phyloP scores from a whole-genome alignment of 768 basidiomycete species.

The Lentinula sp. region DNA sequence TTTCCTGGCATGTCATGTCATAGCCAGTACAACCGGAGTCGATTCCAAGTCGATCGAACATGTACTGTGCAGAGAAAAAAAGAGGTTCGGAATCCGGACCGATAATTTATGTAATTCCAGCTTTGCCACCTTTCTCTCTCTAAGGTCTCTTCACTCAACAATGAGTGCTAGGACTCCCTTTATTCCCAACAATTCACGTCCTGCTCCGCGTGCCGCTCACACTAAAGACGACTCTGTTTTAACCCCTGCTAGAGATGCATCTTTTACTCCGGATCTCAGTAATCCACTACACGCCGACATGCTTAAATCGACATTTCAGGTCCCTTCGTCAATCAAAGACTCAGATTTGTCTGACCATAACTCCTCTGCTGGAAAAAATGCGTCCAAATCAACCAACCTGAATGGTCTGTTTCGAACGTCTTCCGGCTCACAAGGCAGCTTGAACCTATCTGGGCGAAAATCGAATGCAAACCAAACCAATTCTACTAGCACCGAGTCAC shows the following conservation, averaged over 20 bases:
- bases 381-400: background rate
- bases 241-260: background rate
- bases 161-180: slow-evolving; percentile 6
- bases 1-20: too few species aligned
- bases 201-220: slow-evolving; percentile 1
- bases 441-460: slow-evolving; percentile 3
- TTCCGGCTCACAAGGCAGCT: background rate
- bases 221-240: background rate
- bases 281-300: background rate
- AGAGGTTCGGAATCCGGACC: too few species aligned
- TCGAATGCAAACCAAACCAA: background rate
- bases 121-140: too few species aligned
- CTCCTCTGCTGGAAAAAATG: background rate
- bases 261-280: background rate
- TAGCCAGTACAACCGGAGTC: too few species aligned
- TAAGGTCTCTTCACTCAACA: background rate
- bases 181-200: slow-evolving; percentile 3
- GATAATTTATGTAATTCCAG: too few species aligned
- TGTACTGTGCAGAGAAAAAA: too few species aligned
- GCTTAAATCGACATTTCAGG: background rate
- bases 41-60: too few species aligned
- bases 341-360: background rate
- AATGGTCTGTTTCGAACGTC: background rate
- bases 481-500: background rate
- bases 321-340: background rate